phyloP scores from a whole-genome alignment of 768 basidiomycete genomes.

The Lentinula edodes region DNA sequence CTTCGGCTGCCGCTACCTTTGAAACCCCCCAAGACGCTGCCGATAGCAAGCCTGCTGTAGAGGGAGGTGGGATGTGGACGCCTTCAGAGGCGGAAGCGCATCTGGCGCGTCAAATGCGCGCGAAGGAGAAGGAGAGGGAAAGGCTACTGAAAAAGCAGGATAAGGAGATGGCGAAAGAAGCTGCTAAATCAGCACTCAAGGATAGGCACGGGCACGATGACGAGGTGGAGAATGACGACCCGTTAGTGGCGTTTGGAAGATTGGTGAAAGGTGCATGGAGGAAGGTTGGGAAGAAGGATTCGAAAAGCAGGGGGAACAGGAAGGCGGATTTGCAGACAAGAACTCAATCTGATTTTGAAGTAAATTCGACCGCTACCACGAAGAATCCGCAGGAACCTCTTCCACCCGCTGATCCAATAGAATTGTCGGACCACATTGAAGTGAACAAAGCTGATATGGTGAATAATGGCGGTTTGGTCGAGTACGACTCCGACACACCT shows the following conservation, averaged over 20 bases:
- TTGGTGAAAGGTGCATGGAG: conserved; percentile 51
- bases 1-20: not conserved
- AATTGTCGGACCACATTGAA: not conserved
- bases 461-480: not conserved
- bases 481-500: not conserved
- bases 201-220: conserved; percentile 16
- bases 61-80: conserved; percentile 27
- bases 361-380: not conserved
- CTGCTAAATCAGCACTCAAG: conserved; percentile 11
- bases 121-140: conserved; percentile 15
- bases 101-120: conserved; percentile 16
- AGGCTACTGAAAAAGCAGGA: conserved; percentile 10
- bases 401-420: not conserved
- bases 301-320: conserved; percentile 29
- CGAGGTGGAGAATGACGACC: conserved; percentile 30
- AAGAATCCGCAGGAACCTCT: not conserved
- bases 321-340: not conserved
- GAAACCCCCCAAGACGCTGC: not conserved
- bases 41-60: not conserved
- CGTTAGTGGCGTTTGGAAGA: conserved; percentile 42
- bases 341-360: not conserved
- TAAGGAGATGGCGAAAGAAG: conserved; percentile 3
- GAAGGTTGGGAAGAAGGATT: conserved; percentile 35
- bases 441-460: not conserved
- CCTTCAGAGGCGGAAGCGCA: conserved; percentile 33